Evolutionary conservation across 2,329 filamentous ascomycete species (phyloP).

Genomic region (Elsinoe fawcettii): DNA sequence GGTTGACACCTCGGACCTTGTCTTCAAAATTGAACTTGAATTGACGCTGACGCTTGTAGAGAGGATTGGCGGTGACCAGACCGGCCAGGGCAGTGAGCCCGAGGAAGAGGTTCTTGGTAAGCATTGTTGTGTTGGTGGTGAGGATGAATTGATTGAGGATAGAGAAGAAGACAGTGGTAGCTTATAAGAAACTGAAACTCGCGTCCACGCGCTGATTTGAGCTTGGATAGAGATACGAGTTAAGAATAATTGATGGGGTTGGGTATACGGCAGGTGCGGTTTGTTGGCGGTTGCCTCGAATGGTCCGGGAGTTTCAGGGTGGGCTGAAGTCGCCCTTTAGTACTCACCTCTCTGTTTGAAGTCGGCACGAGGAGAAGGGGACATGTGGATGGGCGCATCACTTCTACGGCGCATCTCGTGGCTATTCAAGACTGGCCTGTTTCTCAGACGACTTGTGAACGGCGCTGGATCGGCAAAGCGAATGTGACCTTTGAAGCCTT

Average conservation of each 20-base stretch:
- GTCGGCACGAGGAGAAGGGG: neutral
- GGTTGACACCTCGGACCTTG: constrained; percentile 57
- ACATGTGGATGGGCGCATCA: constrained; percentile 10
- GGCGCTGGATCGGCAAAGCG: neutral
- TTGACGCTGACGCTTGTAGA: constrained; percentile 19
- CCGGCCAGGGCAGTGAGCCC: constrained; percentile 12
- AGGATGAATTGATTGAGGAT: constrained; percentile 1
- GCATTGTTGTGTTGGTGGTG: constrained; percentile 1
- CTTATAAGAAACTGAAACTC: constrained; percentile 6
- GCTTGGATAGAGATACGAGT: neutral
- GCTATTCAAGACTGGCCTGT: constrained; percentile 1
- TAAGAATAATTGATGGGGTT: neutral
- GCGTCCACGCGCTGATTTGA: constrained; percentile 1
- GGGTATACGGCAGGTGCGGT: neutral
- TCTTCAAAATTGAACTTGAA: constrained; percentile 46
- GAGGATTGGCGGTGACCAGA: constrained; percentile 2
- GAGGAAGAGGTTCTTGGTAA: constrained; percentile 13
- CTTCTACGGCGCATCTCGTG: constrained; percentile 2
- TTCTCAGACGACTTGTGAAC: neutral
- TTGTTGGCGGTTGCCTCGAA: constrained; percentile 1
- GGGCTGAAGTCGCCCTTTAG: constrained; percentile 2
- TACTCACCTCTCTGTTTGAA: neutral
- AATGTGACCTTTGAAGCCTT: constrained; percentile 6
- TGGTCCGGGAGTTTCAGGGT: neutral
- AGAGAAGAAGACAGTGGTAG: constrained; percentile 7